Conservation (phyloP, 2,329 filamentous ascomycete species). For the Lasiodiplodia hormozganensis region DNA sequence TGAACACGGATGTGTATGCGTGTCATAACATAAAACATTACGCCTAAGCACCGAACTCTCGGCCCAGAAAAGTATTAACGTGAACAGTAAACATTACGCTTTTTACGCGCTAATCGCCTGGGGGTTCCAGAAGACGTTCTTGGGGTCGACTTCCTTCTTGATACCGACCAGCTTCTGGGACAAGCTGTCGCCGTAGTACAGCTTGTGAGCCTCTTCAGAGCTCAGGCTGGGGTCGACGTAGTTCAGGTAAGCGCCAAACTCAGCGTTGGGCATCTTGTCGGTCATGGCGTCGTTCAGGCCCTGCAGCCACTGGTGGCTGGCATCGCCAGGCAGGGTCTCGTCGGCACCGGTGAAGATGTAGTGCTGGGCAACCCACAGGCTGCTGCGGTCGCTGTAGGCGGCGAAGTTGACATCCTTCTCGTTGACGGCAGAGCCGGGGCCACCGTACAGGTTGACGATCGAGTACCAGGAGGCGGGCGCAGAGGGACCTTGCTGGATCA, state of each 20-base stretch:
- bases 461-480: constrained; percentile 40
- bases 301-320: constrained; percentile 49
- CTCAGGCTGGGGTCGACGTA: constrained; percentile 60
- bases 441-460: constrained; percentile 50
- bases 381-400: constrained; percentile 45
- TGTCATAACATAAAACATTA: constrained; percentile 2
- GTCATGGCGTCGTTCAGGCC: constrained; percentile 51
- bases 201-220: constrained; percentile 55
- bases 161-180: constrained; percentile 45
- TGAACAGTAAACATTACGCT: not conserved
- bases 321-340: constrained; percentile 36
- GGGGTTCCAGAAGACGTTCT: constrained; percentile 47
- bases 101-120: constrained; percentile 43
- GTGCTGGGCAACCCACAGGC: constrained; percentile 48
- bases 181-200: constrained; percentile 56
- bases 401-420: constrained; percentile 42
- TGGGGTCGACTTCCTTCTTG: constrained; percentile 51
- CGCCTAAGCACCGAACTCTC: constrained; percentile 2
- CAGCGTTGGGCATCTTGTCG: constrained; percentile 44
- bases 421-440: constrained; percentile 46
- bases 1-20: not conserved
- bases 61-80: not conserved
- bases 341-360: constrained; percentile 35
- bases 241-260: constrained; percentile 61
- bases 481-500: constrained; percentile 34